Conservation (phyloP, 768 basidiomycete genomes). For the Amanita subjunquillea region DNA sequence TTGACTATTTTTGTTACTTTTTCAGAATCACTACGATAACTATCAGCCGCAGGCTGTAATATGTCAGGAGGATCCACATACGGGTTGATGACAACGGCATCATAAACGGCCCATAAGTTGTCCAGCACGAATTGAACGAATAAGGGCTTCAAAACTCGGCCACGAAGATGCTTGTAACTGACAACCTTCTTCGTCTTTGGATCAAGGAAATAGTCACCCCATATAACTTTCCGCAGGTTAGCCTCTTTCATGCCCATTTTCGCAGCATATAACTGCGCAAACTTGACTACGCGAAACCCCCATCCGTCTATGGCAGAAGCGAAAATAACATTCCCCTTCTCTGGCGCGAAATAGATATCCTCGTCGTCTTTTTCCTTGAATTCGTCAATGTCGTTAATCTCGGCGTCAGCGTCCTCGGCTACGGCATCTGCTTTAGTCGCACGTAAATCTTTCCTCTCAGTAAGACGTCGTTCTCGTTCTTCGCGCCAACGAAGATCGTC, state of each 20-base stretch:
- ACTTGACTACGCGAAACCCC: slow-evolving; percentile 92
- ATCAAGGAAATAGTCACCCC: slow-evolving; percentile 97
- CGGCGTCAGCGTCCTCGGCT: background rate
- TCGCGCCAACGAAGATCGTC: slow-evolving; percentile 93
- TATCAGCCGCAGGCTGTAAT: slow-evolving; percentile 7
- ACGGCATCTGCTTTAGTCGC: slow-evolving; percentile 54
- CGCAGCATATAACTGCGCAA: slow-evolving; percentile 83
- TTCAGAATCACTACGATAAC: slow-evolving; percentile 62
- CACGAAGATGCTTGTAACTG: slow-evolving; percentile 81
- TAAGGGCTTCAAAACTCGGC: slow-evolving; percentile 81
- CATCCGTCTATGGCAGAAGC: slow-evolving; percentile 94
- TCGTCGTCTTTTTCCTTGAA: slow-evolving; percentile 97
- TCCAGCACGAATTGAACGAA: slow-evolving; percentile 98
- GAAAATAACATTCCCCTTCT: slow-evolving; percentile 92
- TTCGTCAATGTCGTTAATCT: slow-evolving; percentile 47
- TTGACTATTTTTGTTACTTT: slow-evolving; percentile 84
- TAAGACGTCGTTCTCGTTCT: slow-evolving; percentile 76
- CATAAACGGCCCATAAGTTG: slow-evolving; percentile 96
- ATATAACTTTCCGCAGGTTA: slow-evolving; percentile 77
- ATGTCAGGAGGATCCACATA: slow-evolving; percentile 31
- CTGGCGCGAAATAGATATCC: slow-evolving; percentile 95
- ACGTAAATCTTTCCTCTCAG: slow-evolving; percentile 59
- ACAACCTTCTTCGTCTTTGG: slow-evolving; percentile 92
- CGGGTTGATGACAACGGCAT: slow-evolving; percentile 83
- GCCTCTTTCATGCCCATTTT: slow-evolving; percentile 88